phyloP scores from a whole-genome alignment of 164 flowering plant species.

The Euptelea pleiosperma region DNA sequence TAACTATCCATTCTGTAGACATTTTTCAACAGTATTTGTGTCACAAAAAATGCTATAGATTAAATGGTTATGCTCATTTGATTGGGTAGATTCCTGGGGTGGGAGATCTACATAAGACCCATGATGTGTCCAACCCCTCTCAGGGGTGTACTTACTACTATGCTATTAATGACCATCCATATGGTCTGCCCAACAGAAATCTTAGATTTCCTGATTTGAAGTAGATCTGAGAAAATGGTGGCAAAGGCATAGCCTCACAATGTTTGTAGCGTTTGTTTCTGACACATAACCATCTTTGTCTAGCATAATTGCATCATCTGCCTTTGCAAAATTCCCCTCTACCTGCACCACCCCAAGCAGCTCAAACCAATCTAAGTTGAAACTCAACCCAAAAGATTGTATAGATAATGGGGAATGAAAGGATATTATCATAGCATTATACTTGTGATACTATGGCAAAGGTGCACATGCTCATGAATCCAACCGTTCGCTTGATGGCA shows the following conservation, averaged over 20 bases:
- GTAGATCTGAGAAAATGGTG: background rate
- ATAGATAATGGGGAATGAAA: background rate
- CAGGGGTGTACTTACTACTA: background rate
- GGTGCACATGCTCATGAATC: background rate
- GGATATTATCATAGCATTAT: background rate
- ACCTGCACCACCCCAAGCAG: conserved; percentile 45
- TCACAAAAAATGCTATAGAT: too few relatives aligned
- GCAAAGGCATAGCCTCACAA: conserved; percentile 45
- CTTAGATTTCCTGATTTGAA: background rate
- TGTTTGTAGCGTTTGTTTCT: conserved; percentile 96
- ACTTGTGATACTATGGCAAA: background rate
- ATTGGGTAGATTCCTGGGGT: too few relatives aligned
- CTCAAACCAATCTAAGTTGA: conserved; percentile 2
- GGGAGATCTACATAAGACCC: too few relatives aligned
- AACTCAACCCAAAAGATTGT: background rate
- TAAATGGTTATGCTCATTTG: too few relatives aligned
- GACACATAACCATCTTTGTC: conserved; percentile 99
- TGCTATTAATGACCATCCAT: too few relatives aligned
- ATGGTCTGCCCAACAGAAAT: background rate
- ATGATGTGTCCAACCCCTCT: background rate
- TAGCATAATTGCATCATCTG: conserved; percentile 95
- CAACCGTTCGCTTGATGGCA: background rate
- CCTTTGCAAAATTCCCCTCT: conserved; percentile 81
- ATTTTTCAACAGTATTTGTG: too few relatives aligned
- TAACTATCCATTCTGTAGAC: too few relatives aligned